Evolutionary conservation across 192 early-diverging fungal species (phyloP), one percentile per base, ranked within the genome.

Genomic region (Umbelopsis ramanniana): DNA sequence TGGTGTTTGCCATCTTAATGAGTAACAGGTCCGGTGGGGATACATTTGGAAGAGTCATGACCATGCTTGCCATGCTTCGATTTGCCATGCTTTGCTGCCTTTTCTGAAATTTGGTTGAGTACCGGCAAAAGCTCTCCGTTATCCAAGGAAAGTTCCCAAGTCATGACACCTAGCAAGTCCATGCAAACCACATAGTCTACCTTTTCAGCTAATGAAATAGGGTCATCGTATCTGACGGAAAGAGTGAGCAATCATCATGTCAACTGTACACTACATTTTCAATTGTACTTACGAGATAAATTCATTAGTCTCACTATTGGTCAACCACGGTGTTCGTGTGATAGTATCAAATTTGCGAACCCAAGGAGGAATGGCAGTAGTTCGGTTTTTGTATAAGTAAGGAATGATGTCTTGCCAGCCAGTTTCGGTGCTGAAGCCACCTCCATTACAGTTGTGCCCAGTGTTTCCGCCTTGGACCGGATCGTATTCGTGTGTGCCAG

Each of bases 321-420:
- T 85, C 48, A 90, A 72, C 84, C 86, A 88, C 15, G 89, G 87
- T 0, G 89, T 87, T 6, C 84, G 76, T 1, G 81, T 84, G n/a
- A 74, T 73, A 3, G 76, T 21, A 55, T 90, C 85, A 78, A 81
- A 90, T 33, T 85, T 75, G 29, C 82, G 76, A 0, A 84, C 52
- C 85, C 84, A 90, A 14, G 79, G 81, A 6, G 79, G 46, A 15
- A 72, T 68, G 0, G 86, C 81, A 5, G 73, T 53, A 35, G 82
- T 17, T 78, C 76, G 19, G 74, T 80, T 55, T 48, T 67, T 50
- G 35, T 84, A 76, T 11, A 74, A 77, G 19, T 54, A 60, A 14
- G 37, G 24, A 60, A 52, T 37, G 37, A 72, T 52, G 2, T 54
- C 21, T 21, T 35, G 40, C 71, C 71, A 72, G 40, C 24, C 45